Evolutionary conservation across 75 land plant genomes (phyloP).

Genomic region (Pseudotsuga menziesii): DNA sequence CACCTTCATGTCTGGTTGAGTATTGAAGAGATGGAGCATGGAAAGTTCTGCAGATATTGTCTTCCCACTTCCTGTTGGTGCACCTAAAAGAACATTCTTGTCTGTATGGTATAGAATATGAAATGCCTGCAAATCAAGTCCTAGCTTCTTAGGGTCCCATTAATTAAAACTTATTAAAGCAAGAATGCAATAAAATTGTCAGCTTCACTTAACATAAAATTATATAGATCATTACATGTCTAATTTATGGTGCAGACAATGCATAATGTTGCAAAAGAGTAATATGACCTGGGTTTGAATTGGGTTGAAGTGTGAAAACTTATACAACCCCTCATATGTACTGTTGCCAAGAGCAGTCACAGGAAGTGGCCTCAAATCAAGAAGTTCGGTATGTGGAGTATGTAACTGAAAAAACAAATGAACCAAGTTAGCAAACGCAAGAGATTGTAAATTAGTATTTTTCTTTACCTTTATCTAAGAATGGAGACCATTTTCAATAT

Average conservation of each 20-base stretch:
- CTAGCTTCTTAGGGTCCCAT: background rate
- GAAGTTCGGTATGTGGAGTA: slow-evolving; percentile 88
- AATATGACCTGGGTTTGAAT: slow-evolving; percentile 88
- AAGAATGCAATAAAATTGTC: background rate
- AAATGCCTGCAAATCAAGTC: slow-evolving; percentile 54
- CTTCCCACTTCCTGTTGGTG: slow-evolving; percentile 99
- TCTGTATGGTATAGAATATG: slow-evolving; percentile 94
- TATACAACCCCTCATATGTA: slow-evolving; percentile 79
- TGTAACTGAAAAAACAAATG: slow-evolving; percentile 37
- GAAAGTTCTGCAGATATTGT: slow-evolving; percentile 98
- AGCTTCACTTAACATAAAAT: background rate
- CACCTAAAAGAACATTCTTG: slow-evolving; percentile 89
- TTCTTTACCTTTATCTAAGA: no score
- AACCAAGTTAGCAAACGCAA: no score
- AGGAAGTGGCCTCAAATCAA: slow-evolving; percentile 92
- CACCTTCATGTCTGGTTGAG: slow-evolving; percentile 99
- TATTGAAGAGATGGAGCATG: slow-evolving; percentile 89
- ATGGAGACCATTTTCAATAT: no score
- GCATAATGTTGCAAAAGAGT: background rate
- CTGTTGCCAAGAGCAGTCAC: slow-evolving; percentile 69
- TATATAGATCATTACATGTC: background rate
- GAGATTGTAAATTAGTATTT: no score
- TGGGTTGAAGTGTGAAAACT: slow-evolving; percentile 93
- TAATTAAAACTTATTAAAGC: background rate
- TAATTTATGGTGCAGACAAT: background rate